These are phyloP conservation scores for Spiraea crenata DNA, from an alignment of 331 rosid species.

Conservation along the genomic window DNA sequence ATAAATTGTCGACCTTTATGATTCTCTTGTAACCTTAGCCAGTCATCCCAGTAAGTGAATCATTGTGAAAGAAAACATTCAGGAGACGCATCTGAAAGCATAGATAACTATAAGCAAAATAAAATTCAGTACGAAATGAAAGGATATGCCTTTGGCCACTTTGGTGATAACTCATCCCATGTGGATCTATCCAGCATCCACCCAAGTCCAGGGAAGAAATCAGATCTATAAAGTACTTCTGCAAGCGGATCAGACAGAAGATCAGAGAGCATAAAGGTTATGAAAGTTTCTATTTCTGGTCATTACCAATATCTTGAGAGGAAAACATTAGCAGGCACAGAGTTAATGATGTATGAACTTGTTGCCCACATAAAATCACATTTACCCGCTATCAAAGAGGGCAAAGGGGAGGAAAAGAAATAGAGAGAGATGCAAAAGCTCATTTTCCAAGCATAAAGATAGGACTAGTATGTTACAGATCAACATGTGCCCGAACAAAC, in stretches of 20 bases:
- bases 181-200: constrained; percentile 86
- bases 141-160: constrained; percentile 99
- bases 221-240: constrained; percentile 89
- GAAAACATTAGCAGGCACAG: neutral
- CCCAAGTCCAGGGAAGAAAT: constrained; percentile 96
- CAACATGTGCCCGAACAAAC: neutral
- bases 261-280: constrained; percentile 11
- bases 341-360: neutral
- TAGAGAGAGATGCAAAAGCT: neutral
- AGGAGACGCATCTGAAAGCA: constrained; percentile 19
- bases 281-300: neutral
- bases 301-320: neutral
- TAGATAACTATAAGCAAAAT: constrained; percentile 4
- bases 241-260: constrained; percentile 35
- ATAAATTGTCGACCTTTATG: constrained; percentile 86
- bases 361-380: no score
- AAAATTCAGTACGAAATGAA: constrained; percentile 28
- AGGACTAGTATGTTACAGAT: neutral
- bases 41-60: constrained; percentile 96
- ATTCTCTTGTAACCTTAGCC: constrained; percentile 88
- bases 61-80: constrained; percentile 70
- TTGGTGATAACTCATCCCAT: constrained; percentile 97
- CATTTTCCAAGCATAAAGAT: neutral
- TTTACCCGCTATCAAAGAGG: neutral
- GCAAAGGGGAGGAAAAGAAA: no score